Conservation (phyloP, 306 rosid species). For the Medicago ruthenica region DNA sequence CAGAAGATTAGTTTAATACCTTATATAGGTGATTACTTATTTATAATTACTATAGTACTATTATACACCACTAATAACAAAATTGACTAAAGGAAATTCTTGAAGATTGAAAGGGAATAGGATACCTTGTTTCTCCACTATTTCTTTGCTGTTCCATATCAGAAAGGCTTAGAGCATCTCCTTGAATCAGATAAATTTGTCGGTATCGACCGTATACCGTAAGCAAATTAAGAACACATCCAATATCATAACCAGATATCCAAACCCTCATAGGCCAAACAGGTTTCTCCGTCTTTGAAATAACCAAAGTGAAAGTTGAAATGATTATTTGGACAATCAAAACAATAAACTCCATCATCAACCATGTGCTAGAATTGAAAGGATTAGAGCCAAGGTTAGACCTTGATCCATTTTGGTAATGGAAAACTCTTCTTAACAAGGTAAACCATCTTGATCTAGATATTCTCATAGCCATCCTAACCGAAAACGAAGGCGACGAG, state of each 20-base stretch:
- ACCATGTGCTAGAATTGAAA: conserved; percentile 88
- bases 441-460: conserved; percentile 94
- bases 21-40: not conserved
- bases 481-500: conserved; percentile 50
- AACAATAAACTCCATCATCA: conserved; percentile 75
- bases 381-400: conserved; percentile 87
- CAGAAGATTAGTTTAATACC: not conserved
- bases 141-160: conserved; percentile 78
- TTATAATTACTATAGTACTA: not conserved
- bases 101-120: conserved; percentile 39
- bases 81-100: conserved; percentile 16
- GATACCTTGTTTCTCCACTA: conserved; percentile 82
- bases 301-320: conserved; percentile 60
- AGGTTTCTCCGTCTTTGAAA: conserved; percentile 81
- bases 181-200: conserved; percentile 56
- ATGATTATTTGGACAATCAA: conserved; percentile 69
- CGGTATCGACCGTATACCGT: conserved; percentile 80
- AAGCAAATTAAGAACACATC: conserved; percentile 74
- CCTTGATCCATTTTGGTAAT: conserved; percentile 91
- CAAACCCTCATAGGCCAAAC: conserved; percentile 99
- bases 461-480: conserved; percentile 75
- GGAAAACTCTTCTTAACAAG: conserved; percentile 89
- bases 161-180: conserved; percentile 61
- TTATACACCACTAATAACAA: conserved; percentile 17
- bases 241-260: conserved; percentile 86